Evolutionary conservation across 2,329 filamentous ascomycete genomes (phyloP), one percentile per base, ranked within the genome.

Genomic region (Talaromyces sp.): DNA sequence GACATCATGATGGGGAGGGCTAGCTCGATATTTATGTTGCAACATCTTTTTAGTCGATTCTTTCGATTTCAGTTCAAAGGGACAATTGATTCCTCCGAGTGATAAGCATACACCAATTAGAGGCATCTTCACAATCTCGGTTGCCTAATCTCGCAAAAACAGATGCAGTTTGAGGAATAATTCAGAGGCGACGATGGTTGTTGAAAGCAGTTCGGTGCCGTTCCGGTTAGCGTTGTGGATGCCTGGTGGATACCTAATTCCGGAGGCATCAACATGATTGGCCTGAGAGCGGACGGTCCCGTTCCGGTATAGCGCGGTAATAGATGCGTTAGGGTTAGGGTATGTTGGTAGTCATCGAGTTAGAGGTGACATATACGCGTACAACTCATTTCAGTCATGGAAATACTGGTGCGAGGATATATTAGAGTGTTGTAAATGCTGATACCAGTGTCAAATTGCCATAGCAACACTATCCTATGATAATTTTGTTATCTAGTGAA

Each of bases 191-290:
- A 7, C 47, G 51, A 22, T 56, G 43, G 10, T 13, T 19, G 10
- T 54, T 49, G 49, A 47, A 34, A 58, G 29, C 25, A 47, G 53
- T 47, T 47, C 40, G 61, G 51, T 58, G 51, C 61, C 53, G 61
- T 63, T 63, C 61, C 7, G 38, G 61, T 56, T 63, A 63, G 61
- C 51, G 61, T 38, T 19, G 17, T 19, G 22, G 25, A n/a, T 60
- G 25, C 25, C 15, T 25, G 2, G 15, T 51, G 47, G 47, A 27
- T 49, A 49, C 19, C 45, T 25, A 3, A 49, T 13, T 22, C 0
- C 4, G 2, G 4, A 49, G 45, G 19, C 19, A 25, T 49, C 19
- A 25, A n/a, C 8, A 22, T 22, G 15, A 31, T 53, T 53, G 49
- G 25, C 27, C 19, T 17, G 27, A 19, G 15, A n/a, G 17, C 17